phyloP scores from a whole-genome alignment of 306 rosid species.

The Quillaja saponaria region DNA sequence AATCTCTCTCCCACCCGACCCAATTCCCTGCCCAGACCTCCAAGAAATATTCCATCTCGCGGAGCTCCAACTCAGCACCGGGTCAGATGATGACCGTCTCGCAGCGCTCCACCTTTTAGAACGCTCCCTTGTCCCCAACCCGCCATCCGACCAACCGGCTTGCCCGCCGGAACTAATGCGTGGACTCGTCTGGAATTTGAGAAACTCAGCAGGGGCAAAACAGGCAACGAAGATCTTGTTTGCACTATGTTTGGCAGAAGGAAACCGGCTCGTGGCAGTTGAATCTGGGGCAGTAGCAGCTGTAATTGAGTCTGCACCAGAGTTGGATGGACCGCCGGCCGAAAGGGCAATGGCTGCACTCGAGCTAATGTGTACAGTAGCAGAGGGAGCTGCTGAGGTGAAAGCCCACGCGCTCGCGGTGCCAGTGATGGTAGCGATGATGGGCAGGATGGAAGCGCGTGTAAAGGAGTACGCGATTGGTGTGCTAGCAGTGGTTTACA shows the following conservation, averaged over 20 bases:
- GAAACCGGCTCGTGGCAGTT: constrained; percentile 81
- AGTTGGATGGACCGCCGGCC: constrained; percentile 67
- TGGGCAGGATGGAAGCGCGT: constrained; percentile 80
- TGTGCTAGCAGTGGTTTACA: constrained; percentile 70
- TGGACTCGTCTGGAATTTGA: constrained; percentile 45
- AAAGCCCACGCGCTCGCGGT: constrained; percentile 84
- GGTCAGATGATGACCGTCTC: constrained; percentile 49
- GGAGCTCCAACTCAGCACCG: constrained; percentile 64
- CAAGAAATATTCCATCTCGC: constrained; percentile 75
- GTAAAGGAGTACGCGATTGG: constrained; percentile 85
- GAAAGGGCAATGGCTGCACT: constrained; percentile 81
- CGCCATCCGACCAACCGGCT: constrained; percentile 64
- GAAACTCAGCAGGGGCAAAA: constrained; percentile 42
- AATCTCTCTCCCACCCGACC: constrained; percentile 19
- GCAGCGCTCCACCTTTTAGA: constrained; percentile 74
- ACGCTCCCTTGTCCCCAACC: constrained; percentile 77
- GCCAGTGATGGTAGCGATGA: constrained; percentile 81
- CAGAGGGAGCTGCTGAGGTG: constrained; percentile 81
- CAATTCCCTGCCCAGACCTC: constrained; percentile 45
- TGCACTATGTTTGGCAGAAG: constrained; percentile 76
- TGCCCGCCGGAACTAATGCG: constrained; percentile 77
- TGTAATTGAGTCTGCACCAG: constrained; percentile 63
- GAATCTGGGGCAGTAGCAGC: constrained; percentile 72
- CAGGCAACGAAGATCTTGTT: constrained; percentile 64
- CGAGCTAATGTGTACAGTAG: constrained; percentile 80